A percentile compares a stretch with the other conserved stretches of the same genome.
These are phyloP conservation scores for Wickerhamomyces sp. DNA, from an alignment of 1,139 yeast species.

Conservation along the genomic window DNA sequence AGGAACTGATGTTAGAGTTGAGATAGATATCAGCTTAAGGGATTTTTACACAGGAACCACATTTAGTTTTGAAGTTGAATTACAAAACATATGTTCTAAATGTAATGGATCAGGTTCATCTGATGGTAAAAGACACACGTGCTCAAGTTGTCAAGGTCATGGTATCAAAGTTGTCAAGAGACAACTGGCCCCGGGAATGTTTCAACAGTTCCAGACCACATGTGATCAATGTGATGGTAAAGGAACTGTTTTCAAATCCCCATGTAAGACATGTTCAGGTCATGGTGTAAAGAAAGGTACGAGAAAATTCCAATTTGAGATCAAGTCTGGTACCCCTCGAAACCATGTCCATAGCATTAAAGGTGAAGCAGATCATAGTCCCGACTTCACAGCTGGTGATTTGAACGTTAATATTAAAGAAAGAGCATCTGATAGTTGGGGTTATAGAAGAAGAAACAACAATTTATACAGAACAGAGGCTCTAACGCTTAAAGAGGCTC, in stretches of 20 bases:
- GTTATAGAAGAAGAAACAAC: slow-evolving; percentile 75
- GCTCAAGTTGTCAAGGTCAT: slow-evolving; percentile 66
- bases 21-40: slow-evolving; percentile 48
- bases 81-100: slow-evolving; percentile 68
- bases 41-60: slow-evolving; percentile 70
- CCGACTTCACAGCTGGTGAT: slow-evolving; percentile 82
- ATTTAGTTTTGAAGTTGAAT: slow-evolving; percentile 55
- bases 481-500: slow-evolving; percentile 65
- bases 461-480: slow-evolving; percentile 80
- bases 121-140: slow-evolving; percentile 63
- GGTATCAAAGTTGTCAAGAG: slow-evolving; percentile 66
- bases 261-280: slow-evolving; percentile 71
- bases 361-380: slow-evolving; percentile 82
- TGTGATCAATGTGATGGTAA: slow-evolving; percentile 81
- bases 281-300: slow-evolving; percentile 51
- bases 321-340: slow-evolving; percentile 69
- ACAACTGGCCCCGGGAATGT: slow-evolving; percentile 87
- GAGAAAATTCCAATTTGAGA: slow-evolving; percentile 55
- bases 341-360: slow-evolving; percentile 51
- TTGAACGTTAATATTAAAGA: slow-evolving; percentile 56
- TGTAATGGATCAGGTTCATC: slow-evolving; percentile 85
- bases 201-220: slow-evolving; percentile 72
- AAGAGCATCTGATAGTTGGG: slow-evolving; percentile 54
- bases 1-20: slow-evolving; percentile 63
- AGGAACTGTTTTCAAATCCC: slow-evolving; percentile 60